These are phyloP conservation scores for Bolboschoenus planiculmis DNA, from an alignment of 176 grass and related monocot species.

Conservation along the genomic window DNA sequence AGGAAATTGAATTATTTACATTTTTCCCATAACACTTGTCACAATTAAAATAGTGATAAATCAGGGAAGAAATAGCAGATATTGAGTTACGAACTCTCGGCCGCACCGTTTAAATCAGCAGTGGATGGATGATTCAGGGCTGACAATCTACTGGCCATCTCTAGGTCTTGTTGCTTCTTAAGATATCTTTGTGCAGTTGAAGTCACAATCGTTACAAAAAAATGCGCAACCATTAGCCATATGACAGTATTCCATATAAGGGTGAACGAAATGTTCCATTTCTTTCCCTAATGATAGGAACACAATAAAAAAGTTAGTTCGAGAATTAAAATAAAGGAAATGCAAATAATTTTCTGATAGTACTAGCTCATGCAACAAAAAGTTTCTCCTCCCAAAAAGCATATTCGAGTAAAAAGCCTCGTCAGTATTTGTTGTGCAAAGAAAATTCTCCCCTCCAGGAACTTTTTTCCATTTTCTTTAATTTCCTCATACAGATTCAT, in stretches of 20 bases:
- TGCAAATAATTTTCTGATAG: not conserved
- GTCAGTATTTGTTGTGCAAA: not conserved
- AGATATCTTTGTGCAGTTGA: slow-evolving; percentile 70
- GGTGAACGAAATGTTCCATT: slow-evolving; percentile 87
- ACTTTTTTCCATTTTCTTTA: not conserved
- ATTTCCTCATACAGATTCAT: not conserved
- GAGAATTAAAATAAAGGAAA: not conserved
- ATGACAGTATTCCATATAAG: slow-evolving; percentile 76
- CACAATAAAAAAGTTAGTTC: slow-evolving; percentile 2
- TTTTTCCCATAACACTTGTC: not conserved
- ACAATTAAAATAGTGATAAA: not conserved
- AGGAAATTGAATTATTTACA: not conserved
- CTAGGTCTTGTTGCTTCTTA: slow-evolving; percentile 73
- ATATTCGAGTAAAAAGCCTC: not conserved
- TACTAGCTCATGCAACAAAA: not conserved
- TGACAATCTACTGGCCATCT: slow-evolving; percentile 33
- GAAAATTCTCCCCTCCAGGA: too few species aligned
- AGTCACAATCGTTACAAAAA: slow-evolving; percentile 77
- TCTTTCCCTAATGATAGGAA: slow-evolving; percentile 37
- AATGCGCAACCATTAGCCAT: slow-evolving; percentile 78
- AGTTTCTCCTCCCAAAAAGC: not conserved
- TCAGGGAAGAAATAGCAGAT: not conserved
- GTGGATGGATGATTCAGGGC: not conserved
- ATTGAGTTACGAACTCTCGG: not conserved
- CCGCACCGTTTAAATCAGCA: not conserved